Evolutionary conservation across 2,329 filamentous ascomycete genomes (phyloP).

Genomic region (Neofusicoccum sp.): DNA sequence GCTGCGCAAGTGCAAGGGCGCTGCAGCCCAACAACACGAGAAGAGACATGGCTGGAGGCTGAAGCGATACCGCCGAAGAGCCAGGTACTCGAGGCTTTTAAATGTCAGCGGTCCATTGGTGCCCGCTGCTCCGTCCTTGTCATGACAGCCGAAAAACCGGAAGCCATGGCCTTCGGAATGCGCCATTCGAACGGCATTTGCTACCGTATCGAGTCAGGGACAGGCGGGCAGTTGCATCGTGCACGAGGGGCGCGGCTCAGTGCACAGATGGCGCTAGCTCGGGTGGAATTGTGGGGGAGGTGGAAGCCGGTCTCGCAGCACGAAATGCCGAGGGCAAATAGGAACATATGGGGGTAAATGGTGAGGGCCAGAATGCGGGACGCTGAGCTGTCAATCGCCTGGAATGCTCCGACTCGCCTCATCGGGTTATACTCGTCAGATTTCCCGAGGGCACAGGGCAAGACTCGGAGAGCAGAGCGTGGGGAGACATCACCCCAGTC

Average conservation of each 20-base stretch:
- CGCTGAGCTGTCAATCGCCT: neutral
- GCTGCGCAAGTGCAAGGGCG: slow-evolving; percentile 27
- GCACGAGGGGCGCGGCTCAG: neutral
- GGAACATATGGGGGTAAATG: neutral
- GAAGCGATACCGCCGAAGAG: neutral
- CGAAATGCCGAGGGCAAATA: neutral
- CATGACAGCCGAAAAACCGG: neutral
- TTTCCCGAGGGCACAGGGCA: too few species aligned
- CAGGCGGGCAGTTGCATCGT: slow-evolving; percentile 6
- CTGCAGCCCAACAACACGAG: neutral
- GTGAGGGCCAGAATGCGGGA: neutral
- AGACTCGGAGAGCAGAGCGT: too few species aligned
- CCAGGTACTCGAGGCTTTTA: neutral
- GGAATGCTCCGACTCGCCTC: neutral
- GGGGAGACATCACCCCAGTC: too few species aligned
- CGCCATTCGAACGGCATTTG: neutral
- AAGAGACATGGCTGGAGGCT: neutral
- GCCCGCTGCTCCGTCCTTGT: neutral
- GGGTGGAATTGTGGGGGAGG: neutral
- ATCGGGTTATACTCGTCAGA: too few species aligned
- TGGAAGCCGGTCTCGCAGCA: neutral
- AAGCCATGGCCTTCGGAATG: neutral
- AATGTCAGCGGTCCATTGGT: neutral
- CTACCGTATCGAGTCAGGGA: neutral
- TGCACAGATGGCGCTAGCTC: neutral